These are phyloP conservation scores for Cordyceps militaris DNA, from an alignment of 2,329 filamentous ascomycete species.

Conservation along the genomic window DNA sequence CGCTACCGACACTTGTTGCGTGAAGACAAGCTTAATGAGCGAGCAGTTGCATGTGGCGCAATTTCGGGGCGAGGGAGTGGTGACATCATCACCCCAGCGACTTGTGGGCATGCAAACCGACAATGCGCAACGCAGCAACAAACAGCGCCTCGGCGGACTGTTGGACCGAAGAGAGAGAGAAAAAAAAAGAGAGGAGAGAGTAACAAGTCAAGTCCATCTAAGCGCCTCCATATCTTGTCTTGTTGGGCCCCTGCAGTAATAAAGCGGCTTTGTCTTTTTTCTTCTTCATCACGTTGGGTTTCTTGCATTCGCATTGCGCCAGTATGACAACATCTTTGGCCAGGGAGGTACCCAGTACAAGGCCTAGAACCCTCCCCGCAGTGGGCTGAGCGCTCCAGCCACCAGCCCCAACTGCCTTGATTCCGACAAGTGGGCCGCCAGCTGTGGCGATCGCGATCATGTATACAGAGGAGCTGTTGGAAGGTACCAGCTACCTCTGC, in stretches of 20 bases:
- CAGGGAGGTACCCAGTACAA: slow-evolving; percentile 10
- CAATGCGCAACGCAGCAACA: neutral
- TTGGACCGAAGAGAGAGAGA: neutral
- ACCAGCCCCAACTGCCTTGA: neutral
- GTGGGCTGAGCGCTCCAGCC: neutral
- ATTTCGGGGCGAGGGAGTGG: slow-evolving; percentile 15
- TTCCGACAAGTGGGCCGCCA: neutral
- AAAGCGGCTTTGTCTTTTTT: too few species aligned
- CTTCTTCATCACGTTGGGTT: too few species aligned
- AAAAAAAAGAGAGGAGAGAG: neutral
- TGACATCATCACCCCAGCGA: slow-evolving; percentile 27
- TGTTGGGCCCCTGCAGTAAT: too few species aligned
- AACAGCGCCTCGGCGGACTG: neutral
- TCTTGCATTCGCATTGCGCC: slow-evolving; percentile 1
- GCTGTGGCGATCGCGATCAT: slow-evolving; percentile 8
- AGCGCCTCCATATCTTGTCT: too few species aligned
- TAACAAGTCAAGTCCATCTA: neutral
- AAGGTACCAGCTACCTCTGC: neutral
- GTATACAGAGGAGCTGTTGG: neutral
- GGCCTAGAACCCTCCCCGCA: slow-evolving; percentile 7
- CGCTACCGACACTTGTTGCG: too few species aligned
- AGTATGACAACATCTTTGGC: slow-evolving; percentile 9
- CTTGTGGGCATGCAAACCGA: neutral
- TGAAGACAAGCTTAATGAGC: too few species aligned
- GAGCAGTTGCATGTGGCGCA: neutral